These are phyloP conservation scores for Sequoiadendron giganteum DNA, from an alignment of 75 land plant genomes.

Conservation along the genomic window DNA sequence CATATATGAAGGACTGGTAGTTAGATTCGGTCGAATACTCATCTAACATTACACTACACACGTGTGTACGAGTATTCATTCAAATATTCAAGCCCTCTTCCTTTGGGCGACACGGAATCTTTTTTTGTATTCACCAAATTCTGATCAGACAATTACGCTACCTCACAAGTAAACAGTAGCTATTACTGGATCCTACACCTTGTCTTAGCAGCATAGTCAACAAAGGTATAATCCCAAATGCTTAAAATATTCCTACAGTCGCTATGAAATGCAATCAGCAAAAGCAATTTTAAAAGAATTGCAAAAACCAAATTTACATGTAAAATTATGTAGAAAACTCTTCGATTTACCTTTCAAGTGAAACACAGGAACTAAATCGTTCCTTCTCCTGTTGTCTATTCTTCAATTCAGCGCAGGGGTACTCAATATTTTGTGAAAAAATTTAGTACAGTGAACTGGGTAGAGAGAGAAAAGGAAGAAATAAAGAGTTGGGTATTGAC, in stretches of 20 bases:
- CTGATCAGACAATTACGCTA: background rate
- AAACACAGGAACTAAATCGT: background rate
- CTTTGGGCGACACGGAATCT: too few species aligned
- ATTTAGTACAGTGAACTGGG: background rate
- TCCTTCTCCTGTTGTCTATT: background rate
- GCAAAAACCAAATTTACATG: background rate
- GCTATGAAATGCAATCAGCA: too few species aligned
- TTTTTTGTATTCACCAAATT: background rate
- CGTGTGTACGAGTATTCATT: too few species aligned
- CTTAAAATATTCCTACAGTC: too few species aligned
- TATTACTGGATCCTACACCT: background rate
- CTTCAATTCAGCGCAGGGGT: background rate
- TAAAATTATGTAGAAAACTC: background rate
- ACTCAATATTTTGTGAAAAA: background rate
- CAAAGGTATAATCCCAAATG: background rate
- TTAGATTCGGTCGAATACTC: too few species aligned
- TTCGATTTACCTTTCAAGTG: background rate
- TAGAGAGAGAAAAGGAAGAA: background rate
- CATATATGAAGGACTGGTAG: too few species aligned
- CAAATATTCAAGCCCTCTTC: too few species aligned
- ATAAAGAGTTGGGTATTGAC: constrained; percentile 8
- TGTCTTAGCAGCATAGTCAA: background rate
- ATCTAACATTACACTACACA: too few species aligned
- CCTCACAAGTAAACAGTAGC: background rate
- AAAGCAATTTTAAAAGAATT: background rate